These are phyloP conservation scores for Ogataea saltuana DNA, from an alignment of 805 yeast genomes.

Conservation along the genomic window DNA sequence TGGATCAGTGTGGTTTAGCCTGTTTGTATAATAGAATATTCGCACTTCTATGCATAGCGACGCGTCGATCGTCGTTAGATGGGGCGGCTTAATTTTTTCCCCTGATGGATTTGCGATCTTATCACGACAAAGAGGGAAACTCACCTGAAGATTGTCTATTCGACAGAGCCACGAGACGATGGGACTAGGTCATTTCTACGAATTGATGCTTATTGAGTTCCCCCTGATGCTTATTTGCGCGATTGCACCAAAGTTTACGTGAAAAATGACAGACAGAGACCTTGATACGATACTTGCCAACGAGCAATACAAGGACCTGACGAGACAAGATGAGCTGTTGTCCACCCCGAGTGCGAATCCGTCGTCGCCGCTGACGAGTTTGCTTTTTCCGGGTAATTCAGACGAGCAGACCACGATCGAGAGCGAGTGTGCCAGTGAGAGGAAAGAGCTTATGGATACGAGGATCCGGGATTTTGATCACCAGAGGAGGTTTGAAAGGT, in stretches of 20 bases:
- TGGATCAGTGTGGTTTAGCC: too few relatives aligned
- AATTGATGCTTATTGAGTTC: too few relatives aligned
- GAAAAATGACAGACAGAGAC: constrained; percentile 36
- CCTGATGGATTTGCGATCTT: too few relatives aligned
- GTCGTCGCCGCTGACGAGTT: constrained; percentile 53
- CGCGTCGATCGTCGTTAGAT: constrained; percentile 7
- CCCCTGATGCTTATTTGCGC: too few relatives aligned
- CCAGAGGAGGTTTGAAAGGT: constrained; percentile 30
- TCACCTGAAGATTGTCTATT: too few relatives aligned
- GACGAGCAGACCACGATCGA: constrained; percentile 40
- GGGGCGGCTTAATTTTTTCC: too few relatives aligned
- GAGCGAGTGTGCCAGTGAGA: constrained; percentile 45
- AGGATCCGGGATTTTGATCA: constrained; percentile 30
- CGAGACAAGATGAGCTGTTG: constrained; percentile 37
- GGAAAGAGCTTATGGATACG: constrained; percentile 33
- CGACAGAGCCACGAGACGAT: too few relatives aligned
- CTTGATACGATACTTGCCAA: constrained; percentile 5
- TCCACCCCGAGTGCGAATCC: constrained; percentile 54
- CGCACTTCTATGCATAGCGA: not conserved
- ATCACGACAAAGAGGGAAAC: not conserved
- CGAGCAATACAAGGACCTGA: constrained; percentile 30
- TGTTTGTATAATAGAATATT: too few relatives aligned
- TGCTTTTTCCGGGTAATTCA: constrained; percentile 44
- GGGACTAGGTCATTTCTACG: too few relatives aligned
- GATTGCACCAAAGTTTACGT: not conserved